phyloP scores from a whole-genome alignment of 2,329 filamentous ascomycete genomes.

The Penicillium frequentans region DNA sequence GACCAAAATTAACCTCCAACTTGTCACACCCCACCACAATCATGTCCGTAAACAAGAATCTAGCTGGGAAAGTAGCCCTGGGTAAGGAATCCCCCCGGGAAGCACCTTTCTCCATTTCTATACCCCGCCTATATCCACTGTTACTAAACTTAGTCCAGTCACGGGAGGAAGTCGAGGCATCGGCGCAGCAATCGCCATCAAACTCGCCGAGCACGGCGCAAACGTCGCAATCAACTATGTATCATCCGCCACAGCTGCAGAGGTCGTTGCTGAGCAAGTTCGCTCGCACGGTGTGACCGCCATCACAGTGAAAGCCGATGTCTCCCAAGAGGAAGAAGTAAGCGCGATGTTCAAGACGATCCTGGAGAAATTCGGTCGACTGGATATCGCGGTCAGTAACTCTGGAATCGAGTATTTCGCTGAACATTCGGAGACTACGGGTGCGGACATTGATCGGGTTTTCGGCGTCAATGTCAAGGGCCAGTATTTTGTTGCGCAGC shows the following conservation, averaged over 20 bases:
- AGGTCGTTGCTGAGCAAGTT: constrained; percentile 11
- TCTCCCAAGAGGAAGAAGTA: constrained; percentile 17
- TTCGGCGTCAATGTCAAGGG: constrained; percentile 25
- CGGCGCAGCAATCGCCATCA: constrained; percentile 21
- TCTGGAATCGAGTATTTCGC: constrained; percentile 25
- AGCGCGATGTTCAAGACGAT: constrained; percentile 16
- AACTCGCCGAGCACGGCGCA: constrained; percentile 18
- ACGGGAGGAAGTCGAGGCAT: constrained; percentile 25
- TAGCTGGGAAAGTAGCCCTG: constrained; percentile 22
- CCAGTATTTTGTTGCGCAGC: constrained; percentile 24
- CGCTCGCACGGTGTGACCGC: constrained; percentile 12
- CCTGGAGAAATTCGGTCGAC: constrained; percentile 14
- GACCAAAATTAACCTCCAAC: not conserved
- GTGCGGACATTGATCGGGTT: constrained; percentile 19
- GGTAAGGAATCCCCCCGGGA: not conserved
- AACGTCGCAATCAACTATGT: constrained; percentile 21
- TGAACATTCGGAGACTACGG: constrained; percentile 7
- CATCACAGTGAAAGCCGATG: constrained; percentile 19
- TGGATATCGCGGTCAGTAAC: constrained; percentile 24
- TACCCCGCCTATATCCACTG: not conserved
- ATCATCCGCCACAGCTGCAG: constrained; percentile 11
- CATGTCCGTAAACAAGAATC: constrained; percentile 17
- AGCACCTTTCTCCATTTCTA: not conserved
- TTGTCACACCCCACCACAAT: not conserved
- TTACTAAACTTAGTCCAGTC: constrained; percentile 8